phyloP scores from a whole-genome alignment of 768 basidiomycete genomes.

The Rhizopogon rudus region DNA sequence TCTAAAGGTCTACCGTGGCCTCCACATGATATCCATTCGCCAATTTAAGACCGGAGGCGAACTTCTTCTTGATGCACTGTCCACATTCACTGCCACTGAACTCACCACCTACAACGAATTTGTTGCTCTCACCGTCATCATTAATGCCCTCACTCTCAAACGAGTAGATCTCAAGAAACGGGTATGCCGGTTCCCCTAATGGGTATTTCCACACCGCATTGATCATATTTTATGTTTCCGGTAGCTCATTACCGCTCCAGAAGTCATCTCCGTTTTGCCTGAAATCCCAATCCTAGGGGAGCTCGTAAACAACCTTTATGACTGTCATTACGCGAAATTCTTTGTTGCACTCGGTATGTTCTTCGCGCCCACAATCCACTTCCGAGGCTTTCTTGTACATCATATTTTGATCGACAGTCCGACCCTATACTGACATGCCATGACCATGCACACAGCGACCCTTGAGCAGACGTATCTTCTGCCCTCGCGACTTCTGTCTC shows the following conservation, averaged over 20 bases:
- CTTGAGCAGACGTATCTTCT: conserved; percentile 85
- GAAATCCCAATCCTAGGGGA: conserved; percentile 80
- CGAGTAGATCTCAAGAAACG: conserved; percentile 90
- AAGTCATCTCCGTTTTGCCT: conserved; percentile 81
- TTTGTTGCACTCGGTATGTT: conserved; percentile 78
- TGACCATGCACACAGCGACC: conserved; percentile 46
- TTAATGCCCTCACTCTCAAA: conserved; percentile 69
- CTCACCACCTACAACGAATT: conserved; percentile 87
- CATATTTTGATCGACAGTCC: conserved; percentile 1
- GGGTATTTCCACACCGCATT: neutral
- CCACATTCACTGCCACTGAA: conserved; percentile 93
- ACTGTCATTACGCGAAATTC: conserved; percentile 93
- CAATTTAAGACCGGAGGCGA: conserved; percentile 85
- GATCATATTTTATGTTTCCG: conserved; percentile 9
- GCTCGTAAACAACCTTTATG: conserved; percentile 82
- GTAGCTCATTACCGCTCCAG: conserved; percentile 80
- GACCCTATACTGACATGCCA: neutral
- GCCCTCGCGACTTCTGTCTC: conserved; percentile 81
- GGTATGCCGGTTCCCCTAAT: conserved; percentile 33
- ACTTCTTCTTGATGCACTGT: conserved; percentile 85
- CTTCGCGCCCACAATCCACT: neutral
- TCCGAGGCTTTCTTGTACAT: conserved; percentile 1
- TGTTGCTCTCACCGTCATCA: conserved; percentile 78
- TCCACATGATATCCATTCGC: conserved; percentile 83
- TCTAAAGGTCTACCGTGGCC: conserved; percentile 90